phyloP scores from a whole-genome alignment of 208 protist species.

The Crithidia bombi region DNA sequence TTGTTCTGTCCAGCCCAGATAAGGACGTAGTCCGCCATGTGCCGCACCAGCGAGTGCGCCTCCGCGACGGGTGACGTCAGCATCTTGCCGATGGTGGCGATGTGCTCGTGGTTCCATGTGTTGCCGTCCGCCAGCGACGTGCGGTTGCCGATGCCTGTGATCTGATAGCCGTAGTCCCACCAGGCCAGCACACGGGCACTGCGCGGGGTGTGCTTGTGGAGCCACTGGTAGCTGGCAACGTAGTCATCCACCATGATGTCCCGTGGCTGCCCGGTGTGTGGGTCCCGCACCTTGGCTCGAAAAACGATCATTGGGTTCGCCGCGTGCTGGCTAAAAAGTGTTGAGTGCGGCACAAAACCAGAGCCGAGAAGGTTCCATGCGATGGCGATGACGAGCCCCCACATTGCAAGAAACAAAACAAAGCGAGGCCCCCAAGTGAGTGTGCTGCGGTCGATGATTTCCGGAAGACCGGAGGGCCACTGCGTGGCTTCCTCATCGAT shows the following conservation, averaged over 20 bases:
- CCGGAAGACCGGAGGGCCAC: not conserved
- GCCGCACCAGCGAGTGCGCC: conserved; percentile 91
- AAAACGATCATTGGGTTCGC: conserved; percentile 44
- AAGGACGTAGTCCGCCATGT: conserved; percentile 97
- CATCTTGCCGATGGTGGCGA: conserved; percentile 96
- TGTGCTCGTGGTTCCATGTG: conserved; percentile 99
- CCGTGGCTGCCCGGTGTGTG: conserved; percentile 28
- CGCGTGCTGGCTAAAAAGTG: conserved; percentile 5
- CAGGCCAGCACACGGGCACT: conserved; percentile 96
- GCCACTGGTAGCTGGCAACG: conserved; percentile 96
- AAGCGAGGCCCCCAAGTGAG: not conserved
- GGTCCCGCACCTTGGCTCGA: conserved; percentile 28
- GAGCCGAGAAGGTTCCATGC: conserved; percentile 8
- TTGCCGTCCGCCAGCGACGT: conserved; percentile 98
- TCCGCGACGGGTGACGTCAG: conserved; percentile 85
- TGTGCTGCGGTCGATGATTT: conserved; percentile 4
- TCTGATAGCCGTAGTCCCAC: conserved; percentile 99
- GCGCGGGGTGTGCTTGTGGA: conserved; percentile 93
- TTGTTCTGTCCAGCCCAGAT: conserved; percentile 56
- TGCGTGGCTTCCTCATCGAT: not conserved
- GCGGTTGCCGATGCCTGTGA: conserved; percentile 96
- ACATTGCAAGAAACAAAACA: conserved; percentile 8
- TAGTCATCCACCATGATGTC: conserved; percentile 96
- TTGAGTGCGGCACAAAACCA: not conserved
- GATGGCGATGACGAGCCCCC: not conserved